Conservation (phyloP, 768 basidiomycete genomes). For the Leccinum ochraceum region DNA sequence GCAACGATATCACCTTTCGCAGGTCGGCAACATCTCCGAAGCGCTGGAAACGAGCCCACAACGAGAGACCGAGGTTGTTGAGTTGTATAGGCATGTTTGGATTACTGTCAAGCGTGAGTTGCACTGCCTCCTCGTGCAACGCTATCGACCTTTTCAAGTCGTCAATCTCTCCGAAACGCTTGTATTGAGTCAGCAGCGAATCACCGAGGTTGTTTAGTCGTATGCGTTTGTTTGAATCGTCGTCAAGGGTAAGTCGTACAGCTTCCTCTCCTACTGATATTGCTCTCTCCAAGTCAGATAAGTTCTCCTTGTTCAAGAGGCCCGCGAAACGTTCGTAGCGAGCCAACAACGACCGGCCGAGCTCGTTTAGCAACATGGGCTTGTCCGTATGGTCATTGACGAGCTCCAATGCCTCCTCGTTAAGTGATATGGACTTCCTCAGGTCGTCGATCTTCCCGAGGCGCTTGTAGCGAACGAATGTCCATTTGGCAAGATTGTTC, state of each 20-base stretch:
- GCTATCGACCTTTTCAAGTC: not conserved
- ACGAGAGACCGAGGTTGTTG: not conserved
- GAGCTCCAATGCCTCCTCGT: not conserved
- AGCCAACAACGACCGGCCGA: not conserved
- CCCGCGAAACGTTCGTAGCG: not conserved
- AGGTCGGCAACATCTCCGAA: not conserved
- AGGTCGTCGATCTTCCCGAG: not conserved
- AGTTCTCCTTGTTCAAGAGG: not conserved
- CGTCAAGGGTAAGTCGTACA: not conserved
- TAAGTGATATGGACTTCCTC: not conserved
- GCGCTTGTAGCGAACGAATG: not conserved
- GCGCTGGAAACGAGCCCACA: not conserved
- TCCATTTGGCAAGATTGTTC: not conserved
- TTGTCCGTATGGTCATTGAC: not conserved
- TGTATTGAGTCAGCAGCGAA: not conserved
- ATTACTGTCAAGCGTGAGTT: not conserved
- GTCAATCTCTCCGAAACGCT: not conserved
- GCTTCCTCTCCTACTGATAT: not conserved
- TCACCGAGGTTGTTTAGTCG: not conserved
- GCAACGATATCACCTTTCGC: not conserved
- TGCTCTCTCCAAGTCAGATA: not conserved
- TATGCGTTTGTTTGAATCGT: not conserved
- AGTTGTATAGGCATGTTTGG: not conserved
- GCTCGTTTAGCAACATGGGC: not conserved
- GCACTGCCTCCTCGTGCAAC: not conserved